phyloP scores from a whole-genome alignment of 768 basidiomycete species.

The Leccinum obscurum region DNA sequence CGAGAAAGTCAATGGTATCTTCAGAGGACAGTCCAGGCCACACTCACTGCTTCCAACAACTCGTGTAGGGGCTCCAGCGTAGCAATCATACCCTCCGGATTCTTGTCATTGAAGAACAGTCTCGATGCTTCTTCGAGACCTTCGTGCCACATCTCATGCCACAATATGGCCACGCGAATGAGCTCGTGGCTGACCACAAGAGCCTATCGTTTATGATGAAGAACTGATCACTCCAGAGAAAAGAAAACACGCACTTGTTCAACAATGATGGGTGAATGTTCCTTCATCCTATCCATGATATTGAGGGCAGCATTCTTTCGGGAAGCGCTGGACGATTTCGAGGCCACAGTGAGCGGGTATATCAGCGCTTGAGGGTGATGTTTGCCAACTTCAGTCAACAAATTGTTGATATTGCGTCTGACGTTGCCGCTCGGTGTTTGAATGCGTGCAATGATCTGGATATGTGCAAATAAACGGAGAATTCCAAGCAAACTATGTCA shows the following conservation, averaged over 20 bases:
- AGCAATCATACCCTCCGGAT: slow-evolving; percentile 96
- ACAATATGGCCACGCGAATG: slow-evolving; percentile 95
- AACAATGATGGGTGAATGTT: slow-evolving; percentile 86
- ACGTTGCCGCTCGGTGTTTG: slow-evolving; percentile 91
- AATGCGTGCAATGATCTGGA: slow-evolving; percentile 94
- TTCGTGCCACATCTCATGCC: slow-evolving; percentile 99
- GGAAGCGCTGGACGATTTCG: slow-evolving; percentile 85
- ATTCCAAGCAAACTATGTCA: background rate
- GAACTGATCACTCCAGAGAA: background rate
- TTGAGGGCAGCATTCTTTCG: slow-evolving; percentile 79
- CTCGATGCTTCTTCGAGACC: slow-evolving; percentile 97
- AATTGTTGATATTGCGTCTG: slow-evolving; percentile 82
- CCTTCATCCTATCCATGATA: slow-evolving; percentile 92
- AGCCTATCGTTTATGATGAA: slow-evolving; percentile 47
- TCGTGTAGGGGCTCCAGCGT: slow-evolving; percentile 91
- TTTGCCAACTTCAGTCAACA: slow-evolving; percentile 91
- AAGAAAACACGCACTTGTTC: slow-evolving; percentile 60
- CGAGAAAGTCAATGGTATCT: slow-evolving; percentile 5
- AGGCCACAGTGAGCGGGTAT: slow-evolving; percentile 93
- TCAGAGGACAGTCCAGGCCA: background rate
- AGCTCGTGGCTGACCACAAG: slow-evolving; percentile 89
- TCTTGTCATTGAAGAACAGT: slow-evolving; percentile 94
- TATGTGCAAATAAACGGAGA: background rate
- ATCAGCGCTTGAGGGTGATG: slow-evolving; percentile 97
- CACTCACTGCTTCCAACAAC: slow-evolving; percentile 79